These are phyloP conservation scores for Russula sp. DNA, from an alignment of 768 basidiomycete species.

Conservation along the genomic window DNA sequence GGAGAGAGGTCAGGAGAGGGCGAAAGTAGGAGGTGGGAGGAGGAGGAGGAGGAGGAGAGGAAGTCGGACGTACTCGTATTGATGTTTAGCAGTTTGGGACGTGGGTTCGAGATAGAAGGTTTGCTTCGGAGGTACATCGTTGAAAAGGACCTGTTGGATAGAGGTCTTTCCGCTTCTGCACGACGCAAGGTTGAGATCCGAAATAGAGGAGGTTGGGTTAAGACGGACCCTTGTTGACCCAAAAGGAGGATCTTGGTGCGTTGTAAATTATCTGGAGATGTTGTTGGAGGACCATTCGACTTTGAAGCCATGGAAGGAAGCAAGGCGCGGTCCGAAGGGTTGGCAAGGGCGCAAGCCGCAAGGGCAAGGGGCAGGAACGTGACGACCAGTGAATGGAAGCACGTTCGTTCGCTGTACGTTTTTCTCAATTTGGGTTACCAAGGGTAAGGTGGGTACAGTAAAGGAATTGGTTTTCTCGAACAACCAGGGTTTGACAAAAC, in stretches of 20 bases:
- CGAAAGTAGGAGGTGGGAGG: neutral
- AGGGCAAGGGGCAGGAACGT: neutral
- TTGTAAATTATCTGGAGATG: conserved; percentile 27
- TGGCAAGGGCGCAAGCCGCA: neutral
- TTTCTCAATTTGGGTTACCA: neutral
- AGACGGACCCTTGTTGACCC: conserved; percentile 59
- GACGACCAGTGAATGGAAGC: conserved; percentile 6
- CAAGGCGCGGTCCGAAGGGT: neutral
- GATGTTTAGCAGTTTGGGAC: conserved; percentile 64
- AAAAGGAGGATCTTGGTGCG: conserved; percentile 69
- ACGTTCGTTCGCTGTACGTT: conserved; percentile 15
- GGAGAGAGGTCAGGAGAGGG: neutral
- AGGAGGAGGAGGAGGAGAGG: neutral
- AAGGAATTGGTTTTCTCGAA: neutral
- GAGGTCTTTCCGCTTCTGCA: conserved; percentile 87
- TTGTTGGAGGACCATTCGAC: conserved; percentile 8
- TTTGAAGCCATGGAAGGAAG: conserved; percentile 15
- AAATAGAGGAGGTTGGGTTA: neutral
- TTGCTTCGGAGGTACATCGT: conserved; percentile 73
- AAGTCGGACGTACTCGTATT: conserved; percentile 66
- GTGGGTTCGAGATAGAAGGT: conserved; percentile 89
- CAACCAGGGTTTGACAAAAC: conserved; percentile 13
- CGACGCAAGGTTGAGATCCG: conserved; percentile 3
- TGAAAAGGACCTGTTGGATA: conserved; percentile 88
- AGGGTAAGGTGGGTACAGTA: neutral